These are phyloP conservation scores for Cetraspora pellucida DNA, from an alignment of 192 early-diverging fungal genomes.

Conservation along the genomic window DNA sequence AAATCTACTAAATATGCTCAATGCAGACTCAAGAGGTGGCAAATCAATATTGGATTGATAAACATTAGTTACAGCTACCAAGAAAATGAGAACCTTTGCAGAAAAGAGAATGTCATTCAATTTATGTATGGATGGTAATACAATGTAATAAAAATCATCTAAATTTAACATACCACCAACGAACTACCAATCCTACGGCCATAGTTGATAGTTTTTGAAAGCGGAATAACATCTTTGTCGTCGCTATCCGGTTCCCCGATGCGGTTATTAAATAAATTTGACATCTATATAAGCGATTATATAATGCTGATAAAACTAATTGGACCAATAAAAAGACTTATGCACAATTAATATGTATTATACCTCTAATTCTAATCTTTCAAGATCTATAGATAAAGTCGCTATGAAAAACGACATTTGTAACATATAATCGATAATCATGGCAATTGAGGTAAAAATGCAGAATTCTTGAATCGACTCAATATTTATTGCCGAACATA, in stretches of 20 bases:
- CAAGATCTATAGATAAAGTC: slow-evolving; percentile 78
- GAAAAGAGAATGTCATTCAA: background rate
- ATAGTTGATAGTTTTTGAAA: background rate
- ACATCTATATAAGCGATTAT: background rate
- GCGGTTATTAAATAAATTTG: background rate
- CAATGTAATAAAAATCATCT: slow-evolving; percentile 31
- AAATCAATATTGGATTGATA: background rate
- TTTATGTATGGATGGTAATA: no score
- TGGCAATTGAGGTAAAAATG: slow-evolving; percentile 62
- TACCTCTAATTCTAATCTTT: slow-evolving; percentile 67
- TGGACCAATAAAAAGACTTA: background rate
- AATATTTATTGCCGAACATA: slow-evolving; percentile 61
- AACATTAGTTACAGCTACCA: background rate
- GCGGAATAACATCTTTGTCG: background rate
- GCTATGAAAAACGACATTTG: slow-evolving; percentile 81
- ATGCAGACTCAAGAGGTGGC: background rate
- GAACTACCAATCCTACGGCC: background rate
- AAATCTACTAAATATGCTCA: background rate
- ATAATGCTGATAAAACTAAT: background rate
- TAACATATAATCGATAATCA: slow-evolving; percentile 76
- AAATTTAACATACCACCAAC: background rate
- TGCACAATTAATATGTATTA: background rate
- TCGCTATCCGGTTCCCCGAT: background rate
- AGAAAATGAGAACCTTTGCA: background rate
- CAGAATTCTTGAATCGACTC: slow-evolving; percentile 77